Evolutionary conservation across 2,329 filamentous ascomycete species (phyloP), one percentile per base, ranked within the genome.

Genomic region (Clonostachys sp.): DNA sequence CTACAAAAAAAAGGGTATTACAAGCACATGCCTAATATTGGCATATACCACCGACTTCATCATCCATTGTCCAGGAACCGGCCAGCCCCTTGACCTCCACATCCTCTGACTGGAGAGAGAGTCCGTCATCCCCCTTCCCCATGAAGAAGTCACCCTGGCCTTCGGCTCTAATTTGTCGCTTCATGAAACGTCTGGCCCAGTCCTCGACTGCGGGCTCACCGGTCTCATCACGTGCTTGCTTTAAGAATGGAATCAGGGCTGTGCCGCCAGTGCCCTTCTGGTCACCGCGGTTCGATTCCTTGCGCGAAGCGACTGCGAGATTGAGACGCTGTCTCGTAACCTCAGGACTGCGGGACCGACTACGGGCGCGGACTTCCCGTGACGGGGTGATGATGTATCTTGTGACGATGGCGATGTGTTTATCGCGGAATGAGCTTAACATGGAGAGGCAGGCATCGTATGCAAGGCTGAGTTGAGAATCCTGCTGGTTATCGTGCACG

Each of bases 221-320:
- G 1, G 94, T 99, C 74, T 99, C 94, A 59, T 99, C 91, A 30
- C 94, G 80, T 5, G 94, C 94, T 68, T 99, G 94, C 68, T 97
- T 96, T 51, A 99, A 73, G 68, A 99, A 99, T 0, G 92, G 89
- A 48, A 99, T 96, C 48, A 99, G 73, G 0, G 91, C 89, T 0
- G 94, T 97, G 14, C 94, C 94, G 13, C 94, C 94, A 0, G 94
- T 99, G 3, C 94, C 94, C 41, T 87, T 89, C 30, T 96, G 78
- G 45, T 86, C 86, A 34, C 40, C 33, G 14, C 42, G 46, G 51
- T 75, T 70, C 43, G 71, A 68, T 16, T 69, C 63, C 54, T 73
- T 70, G 14, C 70, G 67, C 3, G 78, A 79, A 2, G 80, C 77
- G 4, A 79, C 75, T 3, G 84, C 83, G 12, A 91, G 74, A 54